Conservation (phyloP, 1,139 yeast species). For the Saccharomyces pastorianus region DNA sequence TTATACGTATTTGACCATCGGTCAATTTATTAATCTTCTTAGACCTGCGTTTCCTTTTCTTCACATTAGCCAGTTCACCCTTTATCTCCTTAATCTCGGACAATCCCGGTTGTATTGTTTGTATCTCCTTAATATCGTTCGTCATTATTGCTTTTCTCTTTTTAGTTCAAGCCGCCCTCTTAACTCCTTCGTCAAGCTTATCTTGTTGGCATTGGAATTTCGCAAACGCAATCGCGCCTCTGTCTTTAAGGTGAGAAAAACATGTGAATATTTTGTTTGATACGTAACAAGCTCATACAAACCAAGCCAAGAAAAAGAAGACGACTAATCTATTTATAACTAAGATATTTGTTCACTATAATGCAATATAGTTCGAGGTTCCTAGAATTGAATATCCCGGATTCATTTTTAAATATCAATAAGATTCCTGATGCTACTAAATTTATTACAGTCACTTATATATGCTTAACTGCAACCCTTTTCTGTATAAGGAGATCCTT, state of each 20-base stretch:
- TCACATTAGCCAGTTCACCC: not conserved
- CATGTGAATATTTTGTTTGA: not conserved
- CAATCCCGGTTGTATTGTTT: not conserved
- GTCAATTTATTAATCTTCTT: conserved; percentile 25
- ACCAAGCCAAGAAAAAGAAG: not conserved
- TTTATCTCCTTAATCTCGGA: not conserved
- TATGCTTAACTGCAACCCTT: conserved; percentile 30
- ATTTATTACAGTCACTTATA: conserved; percentile 28
- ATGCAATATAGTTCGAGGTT: conserved; percentile 18
- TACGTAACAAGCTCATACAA: not conserved
- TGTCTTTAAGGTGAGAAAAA: not conserved
- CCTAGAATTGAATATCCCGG: conserved; percentile 21
- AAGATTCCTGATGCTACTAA: conserved; percentile 39
- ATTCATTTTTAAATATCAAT: conserved; percentile 12
- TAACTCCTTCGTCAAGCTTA: not conserved
- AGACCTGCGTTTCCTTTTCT: conserved; percentile 14
- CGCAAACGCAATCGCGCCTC: not conserved
- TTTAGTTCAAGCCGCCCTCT: not conserved
- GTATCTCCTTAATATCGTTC: not conserved
- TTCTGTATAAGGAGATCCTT: conserved; percentile 29
- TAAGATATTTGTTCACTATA: not conserved
- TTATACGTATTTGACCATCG: conserved; percentile 35
- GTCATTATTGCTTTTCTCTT: not conserved
- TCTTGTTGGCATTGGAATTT: not conserved
- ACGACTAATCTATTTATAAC: not conserved